phyloP scores from a whole-genome alignment of 2,329 filamentous ascomycete species.

The Phymatotrichopsis omnivora region DNA sequence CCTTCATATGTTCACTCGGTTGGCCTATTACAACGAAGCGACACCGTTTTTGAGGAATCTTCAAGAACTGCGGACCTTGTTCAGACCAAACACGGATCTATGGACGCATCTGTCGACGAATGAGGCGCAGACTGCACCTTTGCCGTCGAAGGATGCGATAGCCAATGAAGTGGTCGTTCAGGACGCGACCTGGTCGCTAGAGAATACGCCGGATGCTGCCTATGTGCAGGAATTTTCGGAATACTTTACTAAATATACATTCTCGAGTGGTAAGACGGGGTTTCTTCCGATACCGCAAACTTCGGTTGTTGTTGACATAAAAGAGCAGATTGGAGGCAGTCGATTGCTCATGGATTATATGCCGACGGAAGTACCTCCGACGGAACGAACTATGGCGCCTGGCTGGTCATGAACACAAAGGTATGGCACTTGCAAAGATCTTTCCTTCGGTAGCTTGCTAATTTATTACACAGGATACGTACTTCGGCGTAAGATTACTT shows the following conservation, averaged over 20 bases:
- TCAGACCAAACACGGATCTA: constrained; percentile 48
- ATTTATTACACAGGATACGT: constrained; percentile 40
- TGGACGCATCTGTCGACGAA: constrained; percentile 56
- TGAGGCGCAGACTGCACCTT: constrained; percentile 45
- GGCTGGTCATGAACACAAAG: constrained; percentile 54
- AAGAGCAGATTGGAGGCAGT: constrained; percentile 33
- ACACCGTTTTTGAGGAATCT: constrained; percentile 48
- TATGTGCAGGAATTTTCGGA: constrained; percentile 49
- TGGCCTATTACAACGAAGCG: constrained; percentile 49
- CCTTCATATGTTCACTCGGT: constrained; percentile 50
- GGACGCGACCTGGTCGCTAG: constrained; percentile 54
- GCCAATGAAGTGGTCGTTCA: constrained; percentile 45
- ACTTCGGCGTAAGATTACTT: constrained; percentile 40
- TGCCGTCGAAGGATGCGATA: constrained; percentile 40
- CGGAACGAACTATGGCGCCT: constrained; percentile 48
- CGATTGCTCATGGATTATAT: constrained; percentile 35
- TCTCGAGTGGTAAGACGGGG: constrained; percentile 32
- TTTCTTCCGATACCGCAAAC: constrained; percentile 40
- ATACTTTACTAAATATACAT: constrained; percentile 59
- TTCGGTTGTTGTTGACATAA: constrained; percentile 40
- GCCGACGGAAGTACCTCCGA: constrained; percentile 44
- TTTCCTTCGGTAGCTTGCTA: too few species aligned
- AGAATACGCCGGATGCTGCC: constrained; percentile 44
- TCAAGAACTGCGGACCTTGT: constrained; percentile 52
- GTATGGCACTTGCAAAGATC: too few species aligned